A percentile compares a stretch with the other conserved stretches of the same genome.
Conservation (phyloP, 1,139 yeast genomes). For the Yamadazyma sp. region DNA sequence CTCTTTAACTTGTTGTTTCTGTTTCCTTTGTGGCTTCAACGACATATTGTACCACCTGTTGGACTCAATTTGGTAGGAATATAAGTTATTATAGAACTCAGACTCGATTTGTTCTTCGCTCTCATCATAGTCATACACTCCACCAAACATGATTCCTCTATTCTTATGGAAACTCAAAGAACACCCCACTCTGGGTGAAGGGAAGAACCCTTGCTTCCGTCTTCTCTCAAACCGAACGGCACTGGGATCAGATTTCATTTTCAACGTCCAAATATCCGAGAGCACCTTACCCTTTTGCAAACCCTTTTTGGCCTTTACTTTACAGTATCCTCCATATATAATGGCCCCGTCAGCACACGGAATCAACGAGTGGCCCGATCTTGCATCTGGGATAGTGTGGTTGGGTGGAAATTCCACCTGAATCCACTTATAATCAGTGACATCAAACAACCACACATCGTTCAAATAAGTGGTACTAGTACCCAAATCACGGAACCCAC, state of each 20-base stretch:
- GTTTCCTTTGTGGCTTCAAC: slow-evolving; percentile 62
- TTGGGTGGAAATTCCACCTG: slow-evolving; percentile 86
- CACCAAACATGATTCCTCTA: slow-evolving; percentile 92
- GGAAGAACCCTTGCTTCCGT: slow-evolving; percentile 84
- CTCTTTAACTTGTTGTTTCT: slow-evolving; percentile 45
- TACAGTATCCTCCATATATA: slow-evolving; percentile 91
- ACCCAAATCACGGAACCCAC: slow-evolving; percentile 93
- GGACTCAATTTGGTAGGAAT: slow-evolving; percentile 79
- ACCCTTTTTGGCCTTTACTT: slow-evolving; percentile 88
- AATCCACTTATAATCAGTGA: slow-evolving; percentile 85
- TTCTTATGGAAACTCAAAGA: slow-evolving; percentile 87
- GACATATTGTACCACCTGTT: slow-evolving; percentile 85
- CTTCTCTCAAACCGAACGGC: slow-evolving; percentile 86
- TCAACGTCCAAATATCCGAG: slow-evolving; percentile 82
- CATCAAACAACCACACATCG: slow-evolving; percentile 92
- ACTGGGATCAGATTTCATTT: slow-evolving; percentile 84
- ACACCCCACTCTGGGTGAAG: slow-evolving; percentile 93
- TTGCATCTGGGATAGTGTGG: slow-evolving; percentile 80
- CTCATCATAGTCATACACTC: slow-evolving; percentile 92
- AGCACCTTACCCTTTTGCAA: slow-evolving; percentile 90
- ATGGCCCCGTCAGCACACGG: slow-evolving; percentile 85
- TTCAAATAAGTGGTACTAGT: slow-evolving; percentile 75
- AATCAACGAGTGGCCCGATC: slow-evolving; percentile 90
- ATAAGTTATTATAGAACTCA: slow-evolving; percentile 75
- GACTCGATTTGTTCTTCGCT: slow-evolving; percentile 91